Conservation (phyloP, 2,329 filamentous ascomycete genomes). For the Aspergillus neotritici region DNA sequence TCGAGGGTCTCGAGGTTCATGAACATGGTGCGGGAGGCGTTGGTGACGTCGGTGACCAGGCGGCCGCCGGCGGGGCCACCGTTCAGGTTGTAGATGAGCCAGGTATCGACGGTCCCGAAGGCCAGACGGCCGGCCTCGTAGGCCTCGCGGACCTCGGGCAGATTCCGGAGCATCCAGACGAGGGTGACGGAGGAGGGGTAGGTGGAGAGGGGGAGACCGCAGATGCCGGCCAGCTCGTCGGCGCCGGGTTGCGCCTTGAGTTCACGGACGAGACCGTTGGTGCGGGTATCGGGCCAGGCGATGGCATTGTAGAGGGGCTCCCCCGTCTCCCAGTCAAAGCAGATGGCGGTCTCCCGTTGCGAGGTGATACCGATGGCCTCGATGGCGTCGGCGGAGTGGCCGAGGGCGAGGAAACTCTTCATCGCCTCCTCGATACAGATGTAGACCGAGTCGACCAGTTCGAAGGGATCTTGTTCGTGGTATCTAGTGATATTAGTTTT, state of each 20-base stretch:
- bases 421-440: constrained; percentile 73
- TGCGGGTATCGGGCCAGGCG: constrained; percentile 85
- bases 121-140: constrained; percentile 71
- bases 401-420: constrained; percentile 63
- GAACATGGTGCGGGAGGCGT: constrained; percentile 89
- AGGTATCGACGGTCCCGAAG: constrained; percentile 84
- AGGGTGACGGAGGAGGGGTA: constrained; percentile 85
- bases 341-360: constrained; percentile 80
- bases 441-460: constrained; percentile 69
- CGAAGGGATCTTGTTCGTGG: constrained; percentile 82
- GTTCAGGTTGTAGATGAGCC: constrained; percentile 78
- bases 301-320: constrained; percentile 78
- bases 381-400: constrained; percentile 63
- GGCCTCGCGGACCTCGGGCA: constrained; percentile 62
- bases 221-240: constrained; percentile 63
- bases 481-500: constrained; percentile 50
- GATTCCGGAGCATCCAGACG: constrained; percentile 71
- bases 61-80: constrained; percentile 62
- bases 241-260: constrained; percentile 63
- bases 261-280: constrained; percentile 68
- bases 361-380: constrained; percentile 79
- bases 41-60: constrained; percentile 79
- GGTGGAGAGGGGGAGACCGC: constrained; percentile 78
- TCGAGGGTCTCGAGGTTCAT: constrained; percentile 77
- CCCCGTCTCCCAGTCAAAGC: constrained; percentile 77